phyloP scores from a whole-genome alignment of 352 stramenopile genomes.

The Lagenidium giganteum region DNA sequence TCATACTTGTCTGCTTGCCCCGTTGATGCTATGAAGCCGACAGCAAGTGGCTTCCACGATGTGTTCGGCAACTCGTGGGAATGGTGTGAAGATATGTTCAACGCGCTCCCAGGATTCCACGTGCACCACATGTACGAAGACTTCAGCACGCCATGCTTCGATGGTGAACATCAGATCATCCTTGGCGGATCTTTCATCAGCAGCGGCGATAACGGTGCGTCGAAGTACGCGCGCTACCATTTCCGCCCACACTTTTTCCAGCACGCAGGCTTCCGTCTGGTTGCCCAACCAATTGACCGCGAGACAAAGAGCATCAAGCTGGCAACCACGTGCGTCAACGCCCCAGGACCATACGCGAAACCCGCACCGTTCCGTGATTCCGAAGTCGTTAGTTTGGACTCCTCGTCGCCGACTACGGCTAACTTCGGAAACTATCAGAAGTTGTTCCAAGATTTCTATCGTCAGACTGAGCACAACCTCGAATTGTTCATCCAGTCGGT shows the following conservation, averaged over 20 bases:
- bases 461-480: conserved; percentile 53
- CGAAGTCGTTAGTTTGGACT: conserved; percentile 30
- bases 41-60: conserved; percentile 86
- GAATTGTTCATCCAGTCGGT: conserved; percentile 47
- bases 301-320: conserved; percentile 45
- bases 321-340: conserved; percentile 66
- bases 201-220: conserved; percentile 92
- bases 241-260: conserved; percentile 98
- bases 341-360: conserved; percentile 56
- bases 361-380: conserved; percentile 57
- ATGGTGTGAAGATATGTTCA: conserved; percentile 96
- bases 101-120: conserved; percentile 89
- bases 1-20: conserved; percentile 88
- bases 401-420: not conserved
- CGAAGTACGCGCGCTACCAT: conserved; percentile 94
- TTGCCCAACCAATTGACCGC: conserved; percentile 76
- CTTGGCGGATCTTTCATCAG: conserved; percentile 95
- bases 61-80: conserved; percentile 96
- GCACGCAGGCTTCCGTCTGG: conserved; percentile 93
- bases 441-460: conserved; percentile 53
- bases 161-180: conserved; percentile 96
- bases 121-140: conserved; percentile 94
- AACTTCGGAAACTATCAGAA: conserved; percentile 16
- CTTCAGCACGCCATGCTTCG: conserved; percentile 97
- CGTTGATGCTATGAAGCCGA: conserved; percentile 77